A percentile compares a stretch with the other conserved stretches of the same genome.
These are phyloP conservation scores for Speleostelium caveatum DNA, from an alignment of 78 protist genomes.

Conservation along the genomic window DNA sequence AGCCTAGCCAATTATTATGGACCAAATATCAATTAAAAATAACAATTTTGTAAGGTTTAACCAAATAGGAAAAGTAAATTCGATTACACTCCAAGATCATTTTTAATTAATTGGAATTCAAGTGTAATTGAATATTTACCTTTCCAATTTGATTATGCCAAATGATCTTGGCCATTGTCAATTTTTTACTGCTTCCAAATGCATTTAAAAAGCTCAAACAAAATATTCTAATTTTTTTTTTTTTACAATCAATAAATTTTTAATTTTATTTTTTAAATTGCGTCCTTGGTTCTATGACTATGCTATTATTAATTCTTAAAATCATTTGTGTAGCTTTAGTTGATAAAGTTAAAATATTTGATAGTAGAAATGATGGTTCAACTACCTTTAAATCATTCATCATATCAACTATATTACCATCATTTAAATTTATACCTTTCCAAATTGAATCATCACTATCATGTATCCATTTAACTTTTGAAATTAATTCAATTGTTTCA, in stretches of 20 bases:
- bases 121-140: too few relatives aligned
- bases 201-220: too few relatives aligned
- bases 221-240: not conserved
- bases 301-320: conserved; percentile 51
- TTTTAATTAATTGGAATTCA: too few relatives aligned
- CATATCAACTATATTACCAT: conserved; percentile 68
- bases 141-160: too few relatives aligned
- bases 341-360: conserved; percentile 39
- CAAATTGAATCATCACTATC: not conserved
- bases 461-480: conserved; percentile 23
- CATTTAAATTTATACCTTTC: conserved; percentile 51
- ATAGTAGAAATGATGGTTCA: conserved; percentile 50
- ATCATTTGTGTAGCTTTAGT: conserved; percentile 69
- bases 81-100: too few relatives aligned
- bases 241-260: too few relatives aligned
- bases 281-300: conserved; percentile 50
- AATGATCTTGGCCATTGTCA: too few relatives aligned
- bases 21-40: too few relatives aligned
- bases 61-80: too few relatives aligned
- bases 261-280: conserved; percentile 3
- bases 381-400: conserved; percentile 3
- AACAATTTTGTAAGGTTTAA: too few relatives aligned
- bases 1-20: too few relatives aligned
- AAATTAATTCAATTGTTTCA: conserved; percentile 2
- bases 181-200: too few relatives aligned